phyloP scores from a whole-genome alignment of 768 basidiomycete species.

The Lyophyllum atratum region DNA sequence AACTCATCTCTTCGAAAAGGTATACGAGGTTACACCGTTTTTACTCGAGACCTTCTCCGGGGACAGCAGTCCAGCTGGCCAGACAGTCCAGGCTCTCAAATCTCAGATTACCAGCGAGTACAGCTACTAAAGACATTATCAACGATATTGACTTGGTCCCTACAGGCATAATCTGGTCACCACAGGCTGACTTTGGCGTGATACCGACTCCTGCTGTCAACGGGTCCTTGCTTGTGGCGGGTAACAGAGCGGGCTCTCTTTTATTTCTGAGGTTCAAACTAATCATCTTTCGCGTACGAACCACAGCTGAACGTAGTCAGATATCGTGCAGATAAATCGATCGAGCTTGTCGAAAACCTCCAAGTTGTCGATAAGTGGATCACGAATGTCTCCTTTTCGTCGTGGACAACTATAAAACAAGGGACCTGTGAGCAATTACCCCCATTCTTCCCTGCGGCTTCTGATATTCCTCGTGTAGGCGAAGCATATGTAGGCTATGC shows the following conservation, averaged over 20 bases:
- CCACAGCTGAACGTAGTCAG: slow-evolving; percentile 17
- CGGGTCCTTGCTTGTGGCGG: slow-evolving; percentile 68
- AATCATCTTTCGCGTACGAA: not conserved
- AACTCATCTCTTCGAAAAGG: slow-evolving; percentile 32
- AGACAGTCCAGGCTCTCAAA: slow-evolving; percentile 39
- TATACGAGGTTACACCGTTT: slow-evolving; percentile 55
- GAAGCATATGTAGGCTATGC: slow-evolving; percentile 60
- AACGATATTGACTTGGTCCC: not conserved
- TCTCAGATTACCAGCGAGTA: slow-evolving; percentile 60
- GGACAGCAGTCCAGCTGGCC: slow-evolving; percentile 18
- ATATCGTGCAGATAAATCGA: slow-evolving; percentile 21
- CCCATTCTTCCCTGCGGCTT: not conserved
- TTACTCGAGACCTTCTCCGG: slow-evolving; percentile 37
- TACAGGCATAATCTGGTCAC: slow-evolving; percentile 72
- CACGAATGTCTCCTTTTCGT: slow-evolving; percentile 59
- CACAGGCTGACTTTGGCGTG: slow-evolving; percentile 56
- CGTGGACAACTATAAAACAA: slow-evolving; percentile 44
- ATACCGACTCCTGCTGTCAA: slow-evolving; percentile 51
- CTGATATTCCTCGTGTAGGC: slow-evolving; percentile 37
- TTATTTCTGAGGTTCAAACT: slow-evolving; percentile 55
- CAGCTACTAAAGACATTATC: not conserved
- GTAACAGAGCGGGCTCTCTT: slow-evolving; percentile 66
- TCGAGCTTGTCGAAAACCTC: slow-evolving; percentile 39
- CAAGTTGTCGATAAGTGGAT: slow-evolving; percentile 62
- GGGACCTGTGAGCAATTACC: slow-evolving; percentile 45